These are phyloP conservation scores for Myxozyma udenii DNA, from an alignment of 805 yeast species.

Conservation along the genomic window DNA sequence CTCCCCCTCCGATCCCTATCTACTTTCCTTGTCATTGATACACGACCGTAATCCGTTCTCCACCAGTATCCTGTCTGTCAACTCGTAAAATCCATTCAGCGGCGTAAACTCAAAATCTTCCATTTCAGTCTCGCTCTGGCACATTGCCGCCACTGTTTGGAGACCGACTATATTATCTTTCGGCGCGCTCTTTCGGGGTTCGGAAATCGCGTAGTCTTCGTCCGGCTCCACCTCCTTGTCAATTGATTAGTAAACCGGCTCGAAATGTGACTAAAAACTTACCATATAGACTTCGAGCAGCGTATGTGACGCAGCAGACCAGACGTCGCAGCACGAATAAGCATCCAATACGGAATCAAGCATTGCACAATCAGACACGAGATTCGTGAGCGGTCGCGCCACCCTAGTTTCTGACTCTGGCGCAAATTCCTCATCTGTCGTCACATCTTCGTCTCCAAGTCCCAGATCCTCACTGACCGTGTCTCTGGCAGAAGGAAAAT, in stretches of 20 bases:
- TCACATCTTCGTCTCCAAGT: not conserved
- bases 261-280: not conserved
- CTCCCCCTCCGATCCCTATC: not conserved
- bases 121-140: constrained; percentile 1
- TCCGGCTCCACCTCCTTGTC: constrained; percentile 8
- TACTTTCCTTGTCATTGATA: not conserved
- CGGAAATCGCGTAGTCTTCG: constrained; percentile 2
- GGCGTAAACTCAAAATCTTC: constrained; percentile 8
- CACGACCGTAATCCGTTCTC: constrained; percentile 1
- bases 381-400: not conserved
- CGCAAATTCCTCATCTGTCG: not conserved
- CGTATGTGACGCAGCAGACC: constrained; percentile 14
- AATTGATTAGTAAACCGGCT: not conserved
- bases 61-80: not conserved
- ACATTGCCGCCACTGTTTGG: constrained; percentile 5
- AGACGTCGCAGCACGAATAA: constrained; percentile 14
- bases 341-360: constrained; percentile 8
- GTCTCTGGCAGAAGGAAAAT: not conserved
- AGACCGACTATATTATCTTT: constrained; percentile 10
- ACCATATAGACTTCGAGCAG: constrained; percentile 18
- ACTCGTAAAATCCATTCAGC: not conserved
- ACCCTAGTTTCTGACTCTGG: not conserved
- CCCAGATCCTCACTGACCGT: not conserved
- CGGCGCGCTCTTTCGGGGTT: not conserved
- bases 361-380: constrained; percentile 1